Percentiles rank a stretch among this genome's conserved stretches.
Conservation (phyloP, 1,284 basidiomycete species). For the Amylostereum areolatum region DNA sequence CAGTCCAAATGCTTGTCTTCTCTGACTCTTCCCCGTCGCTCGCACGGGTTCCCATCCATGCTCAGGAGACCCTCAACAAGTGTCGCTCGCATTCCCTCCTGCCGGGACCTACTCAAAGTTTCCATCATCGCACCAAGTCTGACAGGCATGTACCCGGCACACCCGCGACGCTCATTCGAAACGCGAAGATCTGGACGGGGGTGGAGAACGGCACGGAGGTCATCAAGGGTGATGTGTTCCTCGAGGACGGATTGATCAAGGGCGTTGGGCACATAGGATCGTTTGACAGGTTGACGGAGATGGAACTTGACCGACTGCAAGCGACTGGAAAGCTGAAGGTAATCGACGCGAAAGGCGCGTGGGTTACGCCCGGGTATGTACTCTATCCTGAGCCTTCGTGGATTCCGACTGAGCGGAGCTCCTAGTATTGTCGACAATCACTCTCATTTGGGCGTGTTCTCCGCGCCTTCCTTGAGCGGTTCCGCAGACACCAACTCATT, state of each 20-base stretch:
- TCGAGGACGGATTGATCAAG: constrained; percentile 51
- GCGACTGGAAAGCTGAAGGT: constrained; percentile 27
- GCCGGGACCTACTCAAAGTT: constrained; percentile 40
- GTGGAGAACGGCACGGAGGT: constrained; percentile 44
- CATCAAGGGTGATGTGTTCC: constrained; percentile 42
- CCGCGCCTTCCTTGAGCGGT: constrained; percentile 19
- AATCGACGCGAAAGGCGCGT: constrained; percentile 41
- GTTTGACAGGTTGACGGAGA: not conserved
- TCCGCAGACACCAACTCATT: constrained; percentile 29
- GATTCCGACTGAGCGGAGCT: not conserved
- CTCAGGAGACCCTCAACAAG: constrained; percentile 23
- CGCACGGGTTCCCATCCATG: constrained; percentile 17
- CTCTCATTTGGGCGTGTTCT: constrained; percentile 19
- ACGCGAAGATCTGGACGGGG: constrained; percentile 67
- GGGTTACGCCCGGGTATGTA: constrained; percentile 43
- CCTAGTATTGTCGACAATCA: constrained; percentile 15
- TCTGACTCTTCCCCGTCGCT: constrained; percentile 1
- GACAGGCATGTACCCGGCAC: constrained; percentile 69
- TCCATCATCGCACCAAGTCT: constrained; percentile 43
- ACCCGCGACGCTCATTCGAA: constrained; percentile 50
- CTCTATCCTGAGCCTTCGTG: constrained; percentile 8
- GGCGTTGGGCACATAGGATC: constrained; percentile 37
- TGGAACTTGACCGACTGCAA: constrained; percentile 18
- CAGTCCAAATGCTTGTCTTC: not conserved
- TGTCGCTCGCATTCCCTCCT: constrained; percentile 32